A percentile compares a stretch with the other conserved stretches of the same genome.
These are phyloP conservation scores for Boletus mariae DNA, from an alignment of 1,284 basidiomycete genomes.

Conservation along the genomic window DNA sequence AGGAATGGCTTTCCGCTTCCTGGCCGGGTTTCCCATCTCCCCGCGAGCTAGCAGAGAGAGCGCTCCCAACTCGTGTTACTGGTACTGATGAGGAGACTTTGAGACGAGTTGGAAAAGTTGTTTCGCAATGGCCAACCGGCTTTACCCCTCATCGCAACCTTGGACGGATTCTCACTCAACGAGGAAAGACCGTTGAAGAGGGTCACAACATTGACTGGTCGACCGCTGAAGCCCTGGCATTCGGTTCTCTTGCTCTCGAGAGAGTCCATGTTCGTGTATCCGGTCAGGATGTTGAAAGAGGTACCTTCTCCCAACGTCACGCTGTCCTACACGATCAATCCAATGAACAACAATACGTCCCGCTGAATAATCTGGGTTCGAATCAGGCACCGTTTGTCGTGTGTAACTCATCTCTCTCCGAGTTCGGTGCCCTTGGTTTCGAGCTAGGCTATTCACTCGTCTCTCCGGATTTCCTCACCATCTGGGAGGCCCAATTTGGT, in stretches of 20 bases:
- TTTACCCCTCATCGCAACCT: conserved; percentile 94
- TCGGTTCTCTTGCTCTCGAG: conserved; percentile 90
- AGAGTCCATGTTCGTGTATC: conserved; percentile 94
- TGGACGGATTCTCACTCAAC: conserved; percentile 83
- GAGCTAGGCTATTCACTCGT: conserved; percentile 99
- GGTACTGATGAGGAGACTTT: conserved; percentile 80
- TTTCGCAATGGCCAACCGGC: conserved; percentile 81
- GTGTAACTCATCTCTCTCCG: conserved; percentile 97
- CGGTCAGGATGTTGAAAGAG: conserved; percentile 98
- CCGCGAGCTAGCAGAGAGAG: conserved; percentile 89
- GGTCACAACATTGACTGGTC: conserved; percentile 96
- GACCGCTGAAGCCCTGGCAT: conserved; percentile 98
- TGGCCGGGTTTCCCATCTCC: conserved; percentile 99
- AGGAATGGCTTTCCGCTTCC: conserved; percentile 96
- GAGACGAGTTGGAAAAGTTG: conserved; percentile 81
- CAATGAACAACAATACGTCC: conserved; percentile 87
- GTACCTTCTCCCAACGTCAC: conserved; percentile 99
- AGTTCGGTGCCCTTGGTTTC: conserved; percentile 94
- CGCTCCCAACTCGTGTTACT: conserved; percentile 86
- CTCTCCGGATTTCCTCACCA: conserved; percentile 88
- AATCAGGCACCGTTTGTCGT: conserved; percentile 91
- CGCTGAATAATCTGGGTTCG: conserved; percentile 84
- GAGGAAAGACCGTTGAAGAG: conserved; percentile 89
- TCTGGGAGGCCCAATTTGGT: conserved; percentile 99
- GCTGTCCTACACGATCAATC: conserved; percentile 96